Evolutionary conservation across 176 grass and related monocot genomes (phyloP), one percentile per base, ranked within the genome.

Genomic region (Cenchrus purpureus): DNA sequence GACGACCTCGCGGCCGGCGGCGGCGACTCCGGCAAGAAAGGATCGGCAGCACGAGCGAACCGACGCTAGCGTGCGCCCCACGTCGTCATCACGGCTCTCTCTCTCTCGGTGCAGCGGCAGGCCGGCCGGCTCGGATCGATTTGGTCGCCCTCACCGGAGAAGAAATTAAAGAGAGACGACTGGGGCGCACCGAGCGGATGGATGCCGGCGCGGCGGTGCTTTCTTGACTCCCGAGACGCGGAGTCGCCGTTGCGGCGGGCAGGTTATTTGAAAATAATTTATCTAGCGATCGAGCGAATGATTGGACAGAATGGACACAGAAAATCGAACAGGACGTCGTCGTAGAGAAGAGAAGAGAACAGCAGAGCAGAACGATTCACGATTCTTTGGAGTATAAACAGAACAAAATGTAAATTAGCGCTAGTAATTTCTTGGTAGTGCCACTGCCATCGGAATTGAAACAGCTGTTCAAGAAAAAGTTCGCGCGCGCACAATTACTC

Each of bases 61-160:
- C 73, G 1, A 40, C 15, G 53, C 32, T 7, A 12, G 51, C 73
- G 29, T 14, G 31, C 73, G 28, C 31, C 6, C 78, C 50, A 4
- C 78, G 69, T 3, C 48, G 4, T 2, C 3, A 10, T 1, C 3
- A 10, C 48, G 20, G 60, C 66, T 72, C 76, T 40, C 66, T 72
- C 76, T 40, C 3, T 75, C 48, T 46, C 52, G 76, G 85, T 87
- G 69, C 68, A 87, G 85, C 76, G 89, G 89, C 89, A 70, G 89
- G 89, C 85, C 80, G 61, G 59, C 67, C 56, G 75, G 16, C 53
- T 25, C 32, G 44, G 59, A 79, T 25, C 25, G 25, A 25, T 34
- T 57, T 84, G 84, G 85, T 7, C 89, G 85, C 89, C 89, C 89
- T 87, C 29, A 48, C 68, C 85, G 85, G 85, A 22, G 37, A 40